Percentiles rank a stretch among this genome's conserved stretches.
phyloP scores from a whole-genome alignment of 441 rosid genomes.

The Populus hybrid region DNA sequence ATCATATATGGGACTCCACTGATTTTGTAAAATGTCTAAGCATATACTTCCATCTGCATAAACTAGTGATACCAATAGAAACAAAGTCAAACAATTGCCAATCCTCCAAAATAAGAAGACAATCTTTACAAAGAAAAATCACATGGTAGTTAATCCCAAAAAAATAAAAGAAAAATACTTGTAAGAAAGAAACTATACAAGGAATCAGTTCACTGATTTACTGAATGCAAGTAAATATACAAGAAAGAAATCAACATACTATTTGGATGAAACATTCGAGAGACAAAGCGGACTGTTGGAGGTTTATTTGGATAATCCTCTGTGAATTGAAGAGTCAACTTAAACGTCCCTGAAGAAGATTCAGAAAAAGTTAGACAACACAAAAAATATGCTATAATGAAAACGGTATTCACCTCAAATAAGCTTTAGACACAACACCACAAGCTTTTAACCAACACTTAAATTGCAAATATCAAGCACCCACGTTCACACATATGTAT shows the following conservation, averaged over 20 bases:
- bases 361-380: neutral
- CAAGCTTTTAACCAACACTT: neutral
- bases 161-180: neutral
- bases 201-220: neutral
- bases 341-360: constrained; percentile 52
- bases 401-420: neutral
- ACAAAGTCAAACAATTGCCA: neutral
- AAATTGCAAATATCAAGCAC: neutral
- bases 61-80: constrained; percentile 28
- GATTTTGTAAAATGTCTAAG: constrained; percentile 69
- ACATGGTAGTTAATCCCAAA: neutral
- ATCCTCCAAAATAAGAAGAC: neutral
- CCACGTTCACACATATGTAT: neutral
- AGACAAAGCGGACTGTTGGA: constrained; percentile 66
- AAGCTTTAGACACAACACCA: neutral
- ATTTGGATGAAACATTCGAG: constrained; percentile 71
- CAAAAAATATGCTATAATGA: neutral
- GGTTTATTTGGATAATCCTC: constrained; percentile 77
- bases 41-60: constrained; percentile 79
- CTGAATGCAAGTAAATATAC: neutral
- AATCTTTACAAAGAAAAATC: neutral
- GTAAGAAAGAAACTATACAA: neutral
- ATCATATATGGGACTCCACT: constrained; percentile 76
- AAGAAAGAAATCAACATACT: constrained; percentile 34
- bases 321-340: constrained; percentile 57